Conservation (phyloP, 2,329 filamentous ascomycete species). For the Corynespora cassiicola region DNA sequence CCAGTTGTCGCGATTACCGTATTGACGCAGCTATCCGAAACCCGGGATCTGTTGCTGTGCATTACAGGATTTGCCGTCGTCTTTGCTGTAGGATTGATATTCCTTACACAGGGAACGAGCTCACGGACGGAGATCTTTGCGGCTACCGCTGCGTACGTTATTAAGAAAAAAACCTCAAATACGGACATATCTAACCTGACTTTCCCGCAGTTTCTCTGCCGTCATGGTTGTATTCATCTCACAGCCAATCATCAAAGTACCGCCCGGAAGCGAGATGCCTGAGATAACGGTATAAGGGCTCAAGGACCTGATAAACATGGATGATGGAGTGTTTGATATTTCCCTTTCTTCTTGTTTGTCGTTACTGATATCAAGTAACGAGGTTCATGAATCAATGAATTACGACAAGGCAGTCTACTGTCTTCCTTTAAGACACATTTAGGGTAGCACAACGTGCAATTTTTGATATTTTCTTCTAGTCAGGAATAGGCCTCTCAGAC, state of each 20-base stretch:
- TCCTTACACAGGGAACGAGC: conserved; percentile 9
- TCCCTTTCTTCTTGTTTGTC: no score
- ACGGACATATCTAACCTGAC: conserved; percentile 1
- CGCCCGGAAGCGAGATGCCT: background rate
- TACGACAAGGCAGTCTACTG: no score
- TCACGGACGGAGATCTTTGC: conserved; percentile 12
- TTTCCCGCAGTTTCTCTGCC: conserved; percentile 9
- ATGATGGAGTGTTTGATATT: no score
- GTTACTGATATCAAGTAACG: no score
- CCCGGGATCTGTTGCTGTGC: conserved; percentile 9
- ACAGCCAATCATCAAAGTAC: conserved; percentile 3
- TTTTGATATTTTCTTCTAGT: no score
- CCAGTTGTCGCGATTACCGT: conserved; percentile 16
- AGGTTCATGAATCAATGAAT: no score
- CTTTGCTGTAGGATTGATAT: conserved; percentile 11
- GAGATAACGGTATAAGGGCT: background rate
- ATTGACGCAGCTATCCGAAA: conserved; percentile 14
- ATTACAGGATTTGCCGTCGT: conserved; percentile 13
- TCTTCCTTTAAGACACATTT: no score
- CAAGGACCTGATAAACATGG: no score
- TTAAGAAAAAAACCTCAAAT: background rate
- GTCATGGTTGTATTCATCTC: conserved; percentile 19
- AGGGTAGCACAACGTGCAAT: no score
- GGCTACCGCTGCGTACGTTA: conserved; percentile 16
- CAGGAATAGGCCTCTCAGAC: no score